A percentile compares a stretch with the other conserved stretches of the same genome.
Evolutionary conservation across 2,329 filamentous ascomycete genomes (phyloP).

Genomic region (Trichoderma sp.): DNA sequence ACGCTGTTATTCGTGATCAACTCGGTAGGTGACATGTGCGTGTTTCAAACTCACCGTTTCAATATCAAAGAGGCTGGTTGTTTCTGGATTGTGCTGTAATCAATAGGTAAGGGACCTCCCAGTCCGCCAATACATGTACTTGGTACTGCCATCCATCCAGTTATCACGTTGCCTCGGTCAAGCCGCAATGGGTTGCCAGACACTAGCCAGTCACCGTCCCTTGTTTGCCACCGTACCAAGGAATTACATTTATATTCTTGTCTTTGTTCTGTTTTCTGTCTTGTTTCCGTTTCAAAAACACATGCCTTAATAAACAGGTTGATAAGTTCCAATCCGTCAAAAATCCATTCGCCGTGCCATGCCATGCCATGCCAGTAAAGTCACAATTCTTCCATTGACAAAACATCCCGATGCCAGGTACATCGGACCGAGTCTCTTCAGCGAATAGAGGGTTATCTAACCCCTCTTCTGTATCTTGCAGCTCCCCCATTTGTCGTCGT

Average conservation of each 20-base stretch:
- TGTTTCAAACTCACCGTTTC: background rate
- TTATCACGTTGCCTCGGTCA: background rate
- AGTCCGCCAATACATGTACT: background rate
- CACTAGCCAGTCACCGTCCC: background rate
- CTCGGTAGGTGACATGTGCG: background rate
- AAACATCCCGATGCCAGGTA: background rate
- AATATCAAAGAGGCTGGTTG: background rate
- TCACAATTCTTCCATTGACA: slow-evolving; percentile 29
- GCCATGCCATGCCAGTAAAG: slow-evolving; percentile 30
- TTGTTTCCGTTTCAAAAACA: background rate
- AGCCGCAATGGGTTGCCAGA: background rate
- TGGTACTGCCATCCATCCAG: background rate
- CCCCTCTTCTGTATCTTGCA: slow-evolving; percentile 46
- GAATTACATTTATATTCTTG: background rate
- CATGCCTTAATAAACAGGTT: background rate
- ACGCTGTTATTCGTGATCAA: background rate
- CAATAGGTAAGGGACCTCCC: too few species aligned
- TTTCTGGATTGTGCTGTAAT: background rate
- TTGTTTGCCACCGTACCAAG: background rate
- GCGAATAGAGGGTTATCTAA: slow-evolving; percentile 54
- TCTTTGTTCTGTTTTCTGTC: background rate
- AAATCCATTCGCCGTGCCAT: slow-evolving; percentile 26
- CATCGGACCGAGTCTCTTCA: slow-evolving; percentile 25
- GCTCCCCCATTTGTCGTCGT: slow-evolving; percentile 32
- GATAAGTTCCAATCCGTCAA: background rate